Evolutionary conservation across 1,284 basidiomycete genomes (phyloP).

Genomic region (Sanghuangporus baumii): DNA sequence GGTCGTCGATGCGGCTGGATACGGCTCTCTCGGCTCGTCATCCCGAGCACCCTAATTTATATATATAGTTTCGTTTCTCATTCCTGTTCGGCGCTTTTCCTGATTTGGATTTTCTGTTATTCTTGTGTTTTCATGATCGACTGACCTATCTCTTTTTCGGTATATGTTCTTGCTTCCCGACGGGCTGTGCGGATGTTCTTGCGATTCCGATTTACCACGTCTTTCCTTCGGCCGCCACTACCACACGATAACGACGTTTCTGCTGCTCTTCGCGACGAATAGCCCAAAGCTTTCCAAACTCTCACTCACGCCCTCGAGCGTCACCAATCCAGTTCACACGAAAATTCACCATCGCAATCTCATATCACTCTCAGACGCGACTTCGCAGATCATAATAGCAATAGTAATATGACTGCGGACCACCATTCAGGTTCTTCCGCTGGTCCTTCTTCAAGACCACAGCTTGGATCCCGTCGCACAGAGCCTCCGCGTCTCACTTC

Average conservation of each 20-base stretch:
- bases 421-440: neutral
- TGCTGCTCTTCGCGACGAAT: neutral
- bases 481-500: neutral
- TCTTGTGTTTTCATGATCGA: neutral
- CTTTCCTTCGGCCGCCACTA: neutral
- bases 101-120: neutral
- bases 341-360: neutral
- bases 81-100: neutral
- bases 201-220: neutral
- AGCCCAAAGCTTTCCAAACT: constrained; percentile 48
- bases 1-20: too few species aligned
- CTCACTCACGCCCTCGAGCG: constrained; percentile 40
- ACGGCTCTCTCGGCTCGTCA: too few species aligned
- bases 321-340: constrained; percentile 27
- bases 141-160: neutral
- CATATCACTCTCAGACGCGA: neutral
- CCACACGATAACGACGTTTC: neutral
- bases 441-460: neutral
- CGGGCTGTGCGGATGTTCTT: neutral
- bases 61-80: neutral
- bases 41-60: neutral
- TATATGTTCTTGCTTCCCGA: neutral
- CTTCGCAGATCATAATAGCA: neutral
- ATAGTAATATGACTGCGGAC: neutral
- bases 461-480: neutral